These are phyloP conservation scores for Harringtonia aguacate DNA, from an alignment of 2,329 filamentous ascomycete species.

Conservation along the genomic window DNA sequence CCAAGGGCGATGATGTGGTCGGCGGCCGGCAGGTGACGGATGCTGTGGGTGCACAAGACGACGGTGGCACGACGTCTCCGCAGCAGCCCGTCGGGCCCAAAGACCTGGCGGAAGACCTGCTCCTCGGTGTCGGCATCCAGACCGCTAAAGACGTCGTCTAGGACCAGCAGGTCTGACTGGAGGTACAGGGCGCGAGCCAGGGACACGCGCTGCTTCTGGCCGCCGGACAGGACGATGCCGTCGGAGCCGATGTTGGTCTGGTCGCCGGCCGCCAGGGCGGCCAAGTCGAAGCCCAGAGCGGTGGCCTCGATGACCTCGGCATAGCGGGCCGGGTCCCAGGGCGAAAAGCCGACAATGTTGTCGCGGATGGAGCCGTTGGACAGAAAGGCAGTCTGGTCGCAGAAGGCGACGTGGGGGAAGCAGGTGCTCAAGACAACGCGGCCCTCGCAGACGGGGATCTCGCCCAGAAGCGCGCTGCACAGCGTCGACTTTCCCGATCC, in stretches of 20 bases:
- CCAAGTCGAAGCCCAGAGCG: constrained; percentile 18
- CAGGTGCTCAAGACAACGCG: constrained; percentile 12
- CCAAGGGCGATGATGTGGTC: constrained; percentile 37
- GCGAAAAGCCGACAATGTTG: constrained; percentile 19
- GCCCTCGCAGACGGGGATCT: constrained; percentile 20
- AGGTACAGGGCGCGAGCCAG: constrained; percentile 16
- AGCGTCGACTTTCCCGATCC: constrained; percentile 34
- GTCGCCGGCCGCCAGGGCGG: constrained; percentile 22
- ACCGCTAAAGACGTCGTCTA: constrained; percentile 11
- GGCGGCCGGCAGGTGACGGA: constrained; percentile 26
- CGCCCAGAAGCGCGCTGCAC: constrained; percentile 27
- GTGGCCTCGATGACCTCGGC: constrained; percentile 19
- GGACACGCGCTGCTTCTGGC: constrained; percentile 20
- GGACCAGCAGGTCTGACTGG: constrained; percentile 12
- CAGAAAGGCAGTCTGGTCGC: constrained; percentile 25
- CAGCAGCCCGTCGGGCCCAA: constrained; percentile 16
- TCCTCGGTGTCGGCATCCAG: constrained; percentile 30
- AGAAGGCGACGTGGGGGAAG: constrained; percentile 20
- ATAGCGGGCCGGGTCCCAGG: constrained; percentile 16
- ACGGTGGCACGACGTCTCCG: constrained; percentile 2
- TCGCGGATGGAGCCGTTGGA: constrained; percentile 22
- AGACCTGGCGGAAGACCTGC: constrained; percentile 26
- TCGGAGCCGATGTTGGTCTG: constrained; percentile 22
- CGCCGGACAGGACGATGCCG: constrained; percentile 24
- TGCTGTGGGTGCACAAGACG: constrained; percentile 27